phyloP scores from a whole-genome alignment of 768 basidiomycete species.

The Crepidotus variabilis region DNA sequence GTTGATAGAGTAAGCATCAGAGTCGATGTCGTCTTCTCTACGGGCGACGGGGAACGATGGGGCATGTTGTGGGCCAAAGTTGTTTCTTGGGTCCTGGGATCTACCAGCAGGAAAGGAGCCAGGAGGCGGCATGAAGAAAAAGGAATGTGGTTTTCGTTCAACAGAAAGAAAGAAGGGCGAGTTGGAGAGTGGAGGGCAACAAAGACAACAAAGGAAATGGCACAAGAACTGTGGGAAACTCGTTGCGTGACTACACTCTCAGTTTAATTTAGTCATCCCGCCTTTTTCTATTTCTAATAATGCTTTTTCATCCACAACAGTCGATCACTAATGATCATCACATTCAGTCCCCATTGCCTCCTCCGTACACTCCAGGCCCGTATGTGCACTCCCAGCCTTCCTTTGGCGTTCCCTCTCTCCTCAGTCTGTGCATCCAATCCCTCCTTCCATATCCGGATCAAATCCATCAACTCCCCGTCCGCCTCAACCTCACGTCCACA shows the following conservation, averaged over 20 bases:
- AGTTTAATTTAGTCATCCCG: background rate
- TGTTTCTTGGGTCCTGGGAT: constrained; percentile 13
- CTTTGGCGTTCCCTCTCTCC: constrained; percentile 46
- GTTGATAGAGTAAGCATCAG: constrained; percentile 47
- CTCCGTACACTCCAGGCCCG: constrained; percentile 19
- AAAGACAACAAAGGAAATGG: constrained; percentile 14
- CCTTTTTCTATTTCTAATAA: too few species aligned
- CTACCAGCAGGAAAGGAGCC: constrained; percentile 5
- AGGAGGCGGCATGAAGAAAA: constrained; percentile 18
- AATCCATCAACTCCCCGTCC: constrained; percentile 29
- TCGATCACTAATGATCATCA: constrained; percentile 2
- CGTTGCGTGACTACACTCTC: constrained; percentile 12
- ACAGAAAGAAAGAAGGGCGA: constrained; percentile 13
- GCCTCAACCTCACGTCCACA: constrained; percentile 32
- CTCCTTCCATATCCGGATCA: constrained; percentile 45
- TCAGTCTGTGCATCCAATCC: constrained; percentile 43
- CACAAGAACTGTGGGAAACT: constrained; percentile 13
- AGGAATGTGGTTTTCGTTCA: constrained; percentile 15
- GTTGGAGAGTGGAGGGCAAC: constrained; percentile 11
- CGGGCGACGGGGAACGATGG: constrained; percentile 28
- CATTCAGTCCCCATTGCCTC: constrained; percentile 11
- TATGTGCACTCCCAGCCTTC: constrained; percentile 11
- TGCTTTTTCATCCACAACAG: constrained; percentile 11
- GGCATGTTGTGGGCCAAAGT: constrained; percentile 22
- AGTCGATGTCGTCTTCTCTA: constrained; percentile 44